phyloP scores from a whole-genome alignment of 192 early-diverging fungal genomes.

The Coemansia sp. region DNA sequence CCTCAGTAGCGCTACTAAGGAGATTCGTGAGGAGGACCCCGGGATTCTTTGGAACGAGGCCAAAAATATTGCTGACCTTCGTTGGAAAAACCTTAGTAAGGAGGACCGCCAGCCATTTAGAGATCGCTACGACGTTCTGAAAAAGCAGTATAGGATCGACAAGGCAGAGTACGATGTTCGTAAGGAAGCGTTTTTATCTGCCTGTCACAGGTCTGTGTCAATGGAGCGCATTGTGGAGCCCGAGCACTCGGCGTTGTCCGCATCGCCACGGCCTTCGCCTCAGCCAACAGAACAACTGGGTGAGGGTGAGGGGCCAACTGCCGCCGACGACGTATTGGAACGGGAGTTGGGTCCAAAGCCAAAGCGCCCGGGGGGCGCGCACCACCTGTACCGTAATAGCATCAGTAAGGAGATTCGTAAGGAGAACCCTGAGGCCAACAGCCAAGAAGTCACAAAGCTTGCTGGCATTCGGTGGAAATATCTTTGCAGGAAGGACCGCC shows the following conservation, averaged over 20 bases:
- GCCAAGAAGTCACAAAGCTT: not conserved
- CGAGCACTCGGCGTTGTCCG: not conserved
- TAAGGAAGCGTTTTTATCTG: not conserved
- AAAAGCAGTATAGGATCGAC: not conserved
- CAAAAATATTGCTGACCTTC: not conserved
- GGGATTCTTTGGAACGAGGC: no score
- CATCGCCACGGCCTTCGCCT: not conserved
- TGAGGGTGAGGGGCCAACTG: no score
- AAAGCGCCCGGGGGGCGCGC: not conserved
- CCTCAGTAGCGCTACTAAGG: no score
- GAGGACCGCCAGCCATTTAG: not conserved
- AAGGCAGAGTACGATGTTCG: not conserved
- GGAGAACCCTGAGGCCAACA: not conserved
- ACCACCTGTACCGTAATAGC: no score
- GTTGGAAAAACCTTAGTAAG: not conserved
- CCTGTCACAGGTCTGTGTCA: not conserved
- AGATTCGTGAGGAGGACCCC: no score
- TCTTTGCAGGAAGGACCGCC: not conserved
- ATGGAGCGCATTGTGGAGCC: no score
- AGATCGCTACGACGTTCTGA: not conserved
- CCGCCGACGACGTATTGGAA: no score
- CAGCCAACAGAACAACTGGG: no score
- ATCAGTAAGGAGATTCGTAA: no score
- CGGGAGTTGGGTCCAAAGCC: no score
- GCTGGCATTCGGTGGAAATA: not conserved